A percentile compares a stretch with the other conserved stretches of the same genome.
phyloP scores from a whole-genome alignment of 2,329 filamentous ascomycete genomes.

The Hirsutella rhossiliensis region DNA sequence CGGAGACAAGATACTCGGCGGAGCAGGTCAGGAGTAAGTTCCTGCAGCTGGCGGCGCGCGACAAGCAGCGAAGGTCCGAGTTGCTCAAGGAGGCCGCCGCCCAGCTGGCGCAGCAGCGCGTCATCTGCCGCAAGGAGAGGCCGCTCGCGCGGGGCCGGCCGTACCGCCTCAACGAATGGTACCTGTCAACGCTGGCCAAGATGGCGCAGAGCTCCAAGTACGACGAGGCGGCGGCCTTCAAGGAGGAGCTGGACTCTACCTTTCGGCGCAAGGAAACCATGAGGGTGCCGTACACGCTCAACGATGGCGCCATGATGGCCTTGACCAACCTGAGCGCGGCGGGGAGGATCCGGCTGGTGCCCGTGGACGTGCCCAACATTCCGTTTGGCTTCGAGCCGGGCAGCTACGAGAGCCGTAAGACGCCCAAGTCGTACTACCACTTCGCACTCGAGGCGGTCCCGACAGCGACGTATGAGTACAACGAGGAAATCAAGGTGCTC shows the following conservation, averaged over 20 bases:
- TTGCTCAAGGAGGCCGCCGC: conserved; percentile 36
- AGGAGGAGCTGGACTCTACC: conserved; percentile 42
- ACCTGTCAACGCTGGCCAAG: conserved; percentile 44
- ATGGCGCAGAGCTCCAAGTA: conserved; percentile 41
- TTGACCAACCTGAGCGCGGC: conserved; percentile 52
- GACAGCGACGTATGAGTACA: conserved; percentile 50
- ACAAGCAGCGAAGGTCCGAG: conserved; percentile 25
- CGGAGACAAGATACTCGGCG: conserved; percentile 33
- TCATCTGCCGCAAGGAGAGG: conserved; percentile 49
- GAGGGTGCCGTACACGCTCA: conserved; percentile 41
- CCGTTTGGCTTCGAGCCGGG: conserved; percentile 60
- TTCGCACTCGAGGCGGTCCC: conserved; percentile 50
- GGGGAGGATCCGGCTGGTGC: conserved; percentile 40
- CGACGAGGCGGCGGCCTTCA: conserved; percentile 46
- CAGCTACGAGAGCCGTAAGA: conserved; percentile 59
- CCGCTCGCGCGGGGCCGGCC: conserved; percentile 46
- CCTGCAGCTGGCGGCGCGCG: conserved; percentile 30
- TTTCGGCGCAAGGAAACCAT: conserved; percentile 33
- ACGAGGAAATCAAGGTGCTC: conserved; percentile 34
- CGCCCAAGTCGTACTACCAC: conserved; percentile 52
- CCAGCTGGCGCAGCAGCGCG: conserved; percentile 33
- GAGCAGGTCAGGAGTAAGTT: conserved; percentile 38
- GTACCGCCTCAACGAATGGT: conserved; percentile 50
- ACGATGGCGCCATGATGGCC: conserved; percentile 55
- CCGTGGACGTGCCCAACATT: conserved; percentile 45